Percentiles rank a stretch among this genome's conserved stretches.
Evolutionary conservation across 192 early-diverging fungal genomes (phyloP).

Genomic region (Gigaspora rosea): DNA sequence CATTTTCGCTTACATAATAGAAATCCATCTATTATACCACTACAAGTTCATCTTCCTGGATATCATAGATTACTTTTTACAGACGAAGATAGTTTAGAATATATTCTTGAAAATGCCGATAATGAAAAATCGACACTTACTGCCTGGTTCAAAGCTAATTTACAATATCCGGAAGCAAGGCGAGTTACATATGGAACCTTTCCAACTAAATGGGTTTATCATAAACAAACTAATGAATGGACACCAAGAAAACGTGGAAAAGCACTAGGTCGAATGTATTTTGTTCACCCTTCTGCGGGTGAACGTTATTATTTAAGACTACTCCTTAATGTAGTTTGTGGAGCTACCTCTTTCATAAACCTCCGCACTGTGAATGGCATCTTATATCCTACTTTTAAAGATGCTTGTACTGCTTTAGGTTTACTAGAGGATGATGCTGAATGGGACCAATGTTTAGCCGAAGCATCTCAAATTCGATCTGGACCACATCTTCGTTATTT

Average conservation of each 20-base stretch:
- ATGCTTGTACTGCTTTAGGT: slow-evolving; percentile 34
- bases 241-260: neutral
- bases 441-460: slow-evolving; percentile 32
- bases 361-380: neutral
- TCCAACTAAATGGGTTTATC: neutral
- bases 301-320: slow-evolving; percentile 37
- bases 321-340: slow-evolving; percentile 27
- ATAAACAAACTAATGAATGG: slow-evolving; percentile 20
- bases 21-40: too few species aligned
- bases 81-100: slow-evolving; percentile 15
- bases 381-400: slow-evolving; percentile 31
- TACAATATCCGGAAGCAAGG: slow-evolving; percentile 10
- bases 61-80: slow-evolving; percentile 4
- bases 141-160: slow-evolving; percentile 28
- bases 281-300: slow-evolving; percentile 26
- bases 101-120: slow-evolving; percentile 6
- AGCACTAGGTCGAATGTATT: slow-evolving; percentile 33
- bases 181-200: slow-evolving; percentile 23
- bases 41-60: too few species aligned
- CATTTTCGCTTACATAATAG: too few species aligned
- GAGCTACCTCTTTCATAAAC: slow-evolving; percentile 25
- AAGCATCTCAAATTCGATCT: slow-evolving; percentile 22
- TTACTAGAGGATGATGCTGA: slow-evolving; percentile 35
- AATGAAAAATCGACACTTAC: slow-evolving; percentile 25
- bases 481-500: slow-evolving; percentile 32